phyloP scores from a whole-genome alignment of 345 rosid species.

The Rhodamnia argentea region DNA sequence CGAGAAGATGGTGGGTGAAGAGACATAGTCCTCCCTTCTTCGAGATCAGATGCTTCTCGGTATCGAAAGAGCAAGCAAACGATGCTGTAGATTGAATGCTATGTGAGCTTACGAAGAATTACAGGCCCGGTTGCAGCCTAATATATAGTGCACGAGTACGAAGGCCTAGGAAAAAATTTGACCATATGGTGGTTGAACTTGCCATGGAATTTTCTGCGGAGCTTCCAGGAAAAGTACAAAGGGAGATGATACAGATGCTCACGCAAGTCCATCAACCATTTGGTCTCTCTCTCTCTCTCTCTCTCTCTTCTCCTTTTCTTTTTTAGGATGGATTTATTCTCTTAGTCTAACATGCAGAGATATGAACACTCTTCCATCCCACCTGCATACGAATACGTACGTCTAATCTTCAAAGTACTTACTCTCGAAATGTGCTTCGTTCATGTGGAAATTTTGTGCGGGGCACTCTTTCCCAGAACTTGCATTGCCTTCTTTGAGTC shows the following conservation, averaged over 20 bases:
- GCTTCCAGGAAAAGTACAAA: conserved; percentile 8
- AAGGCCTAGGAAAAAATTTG: not conserved
- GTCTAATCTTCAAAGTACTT: not conserved
- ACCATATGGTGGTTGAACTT: not conserved
- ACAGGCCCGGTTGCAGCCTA: not conserved
- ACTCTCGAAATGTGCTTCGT: not conserved
- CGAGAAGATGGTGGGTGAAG: not conserved
- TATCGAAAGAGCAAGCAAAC: not conserved
- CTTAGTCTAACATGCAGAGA: not conserved
- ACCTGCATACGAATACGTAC: not conserved
- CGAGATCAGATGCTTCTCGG: not conserved
- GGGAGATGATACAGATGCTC: not conserved
- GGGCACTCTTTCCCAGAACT: not conserved
- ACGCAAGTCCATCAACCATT: not conserved
- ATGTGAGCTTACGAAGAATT: not conserved
- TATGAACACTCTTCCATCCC: not conserved
- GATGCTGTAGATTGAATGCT: not conserved
- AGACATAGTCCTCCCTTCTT: not conserved
- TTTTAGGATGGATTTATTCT: not conserved
- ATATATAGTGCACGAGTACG: not conserved
- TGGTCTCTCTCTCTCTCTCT: not conserved
- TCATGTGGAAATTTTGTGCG: not conserved
- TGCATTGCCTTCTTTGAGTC: not conserved
- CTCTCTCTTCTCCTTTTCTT: not conserved
- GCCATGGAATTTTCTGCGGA: not conserved